Conservation (phyloP, 306 rosid species). For the Prunus campanulata region DNA sequence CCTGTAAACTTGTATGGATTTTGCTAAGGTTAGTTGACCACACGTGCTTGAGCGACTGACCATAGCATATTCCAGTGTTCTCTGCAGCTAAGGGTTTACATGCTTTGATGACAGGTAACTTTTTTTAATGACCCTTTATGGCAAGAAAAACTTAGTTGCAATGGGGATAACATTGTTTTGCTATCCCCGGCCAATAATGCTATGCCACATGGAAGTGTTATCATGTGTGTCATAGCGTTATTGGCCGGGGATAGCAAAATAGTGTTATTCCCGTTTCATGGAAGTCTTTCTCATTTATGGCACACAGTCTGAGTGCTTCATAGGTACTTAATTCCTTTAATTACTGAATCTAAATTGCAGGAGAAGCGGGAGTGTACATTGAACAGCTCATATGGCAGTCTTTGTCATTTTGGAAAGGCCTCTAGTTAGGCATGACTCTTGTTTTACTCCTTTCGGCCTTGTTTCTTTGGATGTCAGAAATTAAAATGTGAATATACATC, state of each 20-base stretch:
- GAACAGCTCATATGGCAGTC: conserved; percentile 23
- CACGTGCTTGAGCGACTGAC: no score
- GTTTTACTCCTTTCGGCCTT: conserved; percentile 35
- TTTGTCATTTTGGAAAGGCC: conserved; percentile 20
- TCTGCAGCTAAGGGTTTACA: no score
- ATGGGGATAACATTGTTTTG: no score
- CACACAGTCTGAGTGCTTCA: background rate
- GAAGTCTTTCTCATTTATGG: background rate
- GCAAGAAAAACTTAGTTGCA: no score
- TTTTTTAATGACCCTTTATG: no score
- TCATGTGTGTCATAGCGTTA: no score
- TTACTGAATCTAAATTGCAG: conserved; percentile 40
- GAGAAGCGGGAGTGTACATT: conserved; percentile 45
- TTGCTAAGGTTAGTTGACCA: background rate
- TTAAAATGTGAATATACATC: conserved; percentile 41
- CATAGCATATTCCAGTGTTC: no score
- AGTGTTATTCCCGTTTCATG: no score
- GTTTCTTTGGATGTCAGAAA: conserved; percentile 43
- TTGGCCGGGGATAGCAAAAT: no score
- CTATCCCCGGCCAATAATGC: no score
- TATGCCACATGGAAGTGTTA: no score
- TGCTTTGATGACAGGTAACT: no score
- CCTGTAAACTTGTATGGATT: background rate
- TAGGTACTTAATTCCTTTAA: background rate
- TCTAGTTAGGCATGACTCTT: conserved; percentile 33